A percentile compares a stretch with the other conserved stretches of the same genome.
These are phyloP conservation scores for Rhynchospora pubera DNA, from an alignment of 176 grass and related monocot species.

Conservation along the genomic window DNA sequence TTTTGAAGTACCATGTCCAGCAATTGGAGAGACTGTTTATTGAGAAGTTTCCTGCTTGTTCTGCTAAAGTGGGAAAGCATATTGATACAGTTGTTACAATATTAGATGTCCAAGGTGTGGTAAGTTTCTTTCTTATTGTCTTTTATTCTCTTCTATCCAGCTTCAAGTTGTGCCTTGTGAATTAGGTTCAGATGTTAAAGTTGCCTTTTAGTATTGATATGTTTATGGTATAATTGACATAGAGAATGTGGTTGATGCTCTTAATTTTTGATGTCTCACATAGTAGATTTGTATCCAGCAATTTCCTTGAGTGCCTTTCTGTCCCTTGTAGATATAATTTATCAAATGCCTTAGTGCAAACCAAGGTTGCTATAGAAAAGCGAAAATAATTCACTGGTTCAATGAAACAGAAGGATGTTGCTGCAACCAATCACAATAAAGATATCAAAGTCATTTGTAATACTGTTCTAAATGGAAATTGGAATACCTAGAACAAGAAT, in stretches of 20 bases:
- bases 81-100: constrained; percentile 37
- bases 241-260: background rate
- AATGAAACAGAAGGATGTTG: background rate
- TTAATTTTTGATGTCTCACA: background rate
- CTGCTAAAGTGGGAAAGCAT: constrained; percentile 15
- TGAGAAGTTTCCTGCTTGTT: constrained; percentile 38
- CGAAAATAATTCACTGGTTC: background rate
- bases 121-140: constrained; percentile 28
- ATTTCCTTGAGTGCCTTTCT: background rate
- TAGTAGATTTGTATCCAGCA: background rate
- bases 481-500: background rate
- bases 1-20: constrained; percentile 72
- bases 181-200: background rate
- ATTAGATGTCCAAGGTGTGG: constrained; percentile 60
- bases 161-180: background rate
- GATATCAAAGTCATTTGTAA: background rate
- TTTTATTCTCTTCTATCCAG: background rate
- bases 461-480: background rate
- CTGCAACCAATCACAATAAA: background rate
- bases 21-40: constrained; percentile 30
- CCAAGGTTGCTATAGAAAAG: background rate
- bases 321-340: background rate
- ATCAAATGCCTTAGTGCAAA: background rate
- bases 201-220: background rate
- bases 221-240: background rate